Base-by-base conservation (phyloP, 768 basidiomycete species). In the Tubosaeta brunneosetosa region DNA sequence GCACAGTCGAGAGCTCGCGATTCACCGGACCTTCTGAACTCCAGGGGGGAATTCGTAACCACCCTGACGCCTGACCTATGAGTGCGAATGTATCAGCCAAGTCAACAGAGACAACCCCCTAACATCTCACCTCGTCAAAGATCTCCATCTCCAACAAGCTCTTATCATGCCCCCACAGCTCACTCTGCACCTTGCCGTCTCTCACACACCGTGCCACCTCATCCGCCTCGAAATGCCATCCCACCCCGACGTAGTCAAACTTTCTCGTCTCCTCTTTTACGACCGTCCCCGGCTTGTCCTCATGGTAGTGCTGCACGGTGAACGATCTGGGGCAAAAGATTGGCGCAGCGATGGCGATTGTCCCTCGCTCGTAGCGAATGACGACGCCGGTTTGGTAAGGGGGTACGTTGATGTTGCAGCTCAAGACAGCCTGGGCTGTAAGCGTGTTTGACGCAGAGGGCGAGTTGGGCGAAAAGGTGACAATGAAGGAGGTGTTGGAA, bases 161-260 rank as follows among this genome's bases (percentile, higher is more conserved):
- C 73, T 92, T 91, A 40, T 84, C 81, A 59, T 86, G 86, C 1
- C 83, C 78, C 88, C 91, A 92, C 31, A 82, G 60, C 4, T 74
- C 74, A 61, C 89, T 91, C 70, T 93, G 83, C 25, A 72, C 71
- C 74, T 85, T 88, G 3, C 86, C 86, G 48, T 85, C 85, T 36
- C 82, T 70, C 19, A 91, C 73, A 62, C 86, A 89, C 44, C 88
- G 70, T 16, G 88, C 91, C 11, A 91, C 90, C 54, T 94, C 91
- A 61, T 94, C 92, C 3, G 91, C 91, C 68, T 94, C 81, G 68
- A 85, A 94, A 66, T 90, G 81, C 86, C 81, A 89, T 8, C 91
- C 92, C 32, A 73, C 74, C 10, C 88, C 89, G 4, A 76, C 70
- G 61, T 85, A 84, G 38, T 81, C 74, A 55, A 86, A 82, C 26